Conservation (phyloP, 805 yeast genomes). For the Yarrowia sp. region DNA sequence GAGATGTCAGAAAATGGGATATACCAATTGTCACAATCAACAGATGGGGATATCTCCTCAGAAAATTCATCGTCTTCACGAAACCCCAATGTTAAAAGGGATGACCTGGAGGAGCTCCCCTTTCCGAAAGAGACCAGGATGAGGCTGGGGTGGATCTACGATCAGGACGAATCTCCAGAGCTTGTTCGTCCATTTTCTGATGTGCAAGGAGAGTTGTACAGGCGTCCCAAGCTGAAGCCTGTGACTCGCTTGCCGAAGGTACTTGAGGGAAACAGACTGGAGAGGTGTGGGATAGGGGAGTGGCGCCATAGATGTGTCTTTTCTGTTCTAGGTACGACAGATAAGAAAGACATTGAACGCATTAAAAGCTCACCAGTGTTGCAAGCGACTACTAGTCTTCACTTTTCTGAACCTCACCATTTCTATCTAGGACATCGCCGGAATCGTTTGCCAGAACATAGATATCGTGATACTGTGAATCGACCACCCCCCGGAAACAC, state of each 20-base stretch:
- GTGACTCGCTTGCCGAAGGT: background rate
- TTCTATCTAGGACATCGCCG: constrained; percentile 8
- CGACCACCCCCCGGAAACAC: background rate
- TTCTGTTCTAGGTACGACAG: constrained; percentile 3
- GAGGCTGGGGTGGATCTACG: constrained; percentile 1
- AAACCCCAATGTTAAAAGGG: too few species aligned
- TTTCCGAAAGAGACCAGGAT: background rate
- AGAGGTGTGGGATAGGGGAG: constrained; percentile 1
- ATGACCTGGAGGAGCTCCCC: background rate
- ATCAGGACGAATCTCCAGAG: background rate
- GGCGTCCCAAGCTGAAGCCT: background rate
- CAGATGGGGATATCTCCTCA: too few species aligned
- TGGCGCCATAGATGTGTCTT: constrained; percentile 19
- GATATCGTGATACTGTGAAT: background rate
- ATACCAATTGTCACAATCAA: background rate
- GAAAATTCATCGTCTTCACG: too few species aligned
- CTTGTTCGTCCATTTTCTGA: constrained; percentile 8
- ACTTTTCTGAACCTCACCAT: constrained; percentile 8
- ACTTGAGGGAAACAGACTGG: background rate
- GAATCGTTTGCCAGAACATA: constrained; percentile 1
- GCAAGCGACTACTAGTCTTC: background rate
- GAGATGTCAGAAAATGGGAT: constrained; percentile 4
- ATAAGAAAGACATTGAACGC: constrained; percentile 2
- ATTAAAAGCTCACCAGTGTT: background rate
- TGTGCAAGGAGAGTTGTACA: background rate